Conservation (phyloP, 2,329 filamentous ascomycete genomes). For the Ophiostoma fasciatum region DNA sequence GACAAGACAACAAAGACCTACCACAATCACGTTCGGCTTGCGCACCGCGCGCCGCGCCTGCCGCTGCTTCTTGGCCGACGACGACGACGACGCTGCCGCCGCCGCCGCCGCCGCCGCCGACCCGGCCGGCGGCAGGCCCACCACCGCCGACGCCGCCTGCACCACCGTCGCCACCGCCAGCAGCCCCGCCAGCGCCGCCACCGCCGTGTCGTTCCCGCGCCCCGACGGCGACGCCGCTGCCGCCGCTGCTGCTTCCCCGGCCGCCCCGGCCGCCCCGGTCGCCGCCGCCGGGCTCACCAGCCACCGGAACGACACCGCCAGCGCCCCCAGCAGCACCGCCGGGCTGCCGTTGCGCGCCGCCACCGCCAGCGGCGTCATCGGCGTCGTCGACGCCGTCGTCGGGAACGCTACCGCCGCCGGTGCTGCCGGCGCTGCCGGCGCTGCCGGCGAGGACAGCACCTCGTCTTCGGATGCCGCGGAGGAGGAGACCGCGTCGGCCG, state of each 20-base stretch:
- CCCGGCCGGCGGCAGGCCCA: conserved; percentile 49
- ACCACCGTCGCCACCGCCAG: conserved; percentile 18
- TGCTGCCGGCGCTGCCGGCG: not conserved
- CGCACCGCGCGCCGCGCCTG: conserved; percentile 27
- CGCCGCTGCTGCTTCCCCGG: not conserved
- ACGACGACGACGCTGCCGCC: conserved; percentile 30
- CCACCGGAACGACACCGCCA: conserved; percentile 15
- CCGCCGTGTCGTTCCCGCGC: conserved; percentile 1
- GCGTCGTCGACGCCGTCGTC: conserved; percentile 3
- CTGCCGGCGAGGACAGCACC: too few species aligned
- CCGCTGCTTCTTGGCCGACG: conserved; percentile 33
- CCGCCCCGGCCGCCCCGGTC: not conserved
- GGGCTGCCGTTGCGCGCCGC: conserved; percentile 18
- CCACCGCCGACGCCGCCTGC: conserved; percentile 36
- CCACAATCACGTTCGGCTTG: conserved; percentile 30
- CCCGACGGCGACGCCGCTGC: not conserved
- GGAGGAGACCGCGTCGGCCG: too few species aligned
- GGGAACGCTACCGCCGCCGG: too few species aligned
- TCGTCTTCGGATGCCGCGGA: too few species aligned
- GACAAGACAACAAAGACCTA: conserved; percentile 19
- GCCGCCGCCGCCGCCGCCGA: conserved; percentile 18
- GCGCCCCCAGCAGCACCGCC: conserved; percentile 15
- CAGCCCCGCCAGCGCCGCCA: conserved; percentile 16
- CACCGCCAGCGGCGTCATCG: conserved; percentile 13
- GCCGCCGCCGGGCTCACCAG: conserved; percentile 14